These are phyloP conservation scores for Curvularia hawaiiensis DNA, from an alignment of 2,329 filamentous ascomycete species.

Conservation along the genomic window DNA sequence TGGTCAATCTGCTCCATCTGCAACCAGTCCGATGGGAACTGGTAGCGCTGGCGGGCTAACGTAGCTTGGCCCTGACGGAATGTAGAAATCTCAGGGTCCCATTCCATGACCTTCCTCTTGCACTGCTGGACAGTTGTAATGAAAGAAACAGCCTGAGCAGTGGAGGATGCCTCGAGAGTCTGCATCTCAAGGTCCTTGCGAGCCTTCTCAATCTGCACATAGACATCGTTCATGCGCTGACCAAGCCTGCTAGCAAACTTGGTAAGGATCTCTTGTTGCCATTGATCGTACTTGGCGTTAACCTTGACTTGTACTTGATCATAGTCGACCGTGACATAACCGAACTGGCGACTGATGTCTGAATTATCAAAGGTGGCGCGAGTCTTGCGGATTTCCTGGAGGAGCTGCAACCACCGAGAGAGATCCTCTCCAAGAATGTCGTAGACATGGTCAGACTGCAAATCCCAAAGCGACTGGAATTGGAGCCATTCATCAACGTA, in stretches of 20 bases:
- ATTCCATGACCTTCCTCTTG: slow-evolving; percentile 89
- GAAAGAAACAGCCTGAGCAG: slow-evolving; percentile 95
- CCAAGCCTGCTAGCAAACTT: slow-evolving; percentile 92
- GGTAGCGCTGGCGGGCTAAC: slow-evolving; percentile 87
- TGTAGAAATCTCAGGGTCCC: slow-evolving; percentile 94
- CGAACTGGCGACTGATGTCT: slow-evolving; percentile 89
- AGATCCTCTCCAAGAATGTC: slow-evolving; percentile 90
- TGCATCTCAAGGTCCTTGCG: slow-evolving; percentile 89
- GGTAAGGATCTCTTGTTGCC: slow-evolving; percentile 95
- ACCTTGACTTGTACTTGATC: slow-evolving; percentile 99
- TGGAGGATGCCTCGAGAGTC: slow-evolving; percentile 91
- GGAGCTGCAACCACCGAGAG: slow-evolving; percentile 87
- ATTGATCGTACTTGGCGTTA: slow-evolving; percentile 98
- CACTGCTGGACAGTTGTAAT: slow-evolving; percentile 98
- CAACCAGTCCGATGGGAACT: slow-evolving; percentile 92
- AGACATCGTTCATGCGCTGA: slow-evolving; percentile 88
- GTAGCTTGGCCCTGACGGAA: slow-evolving; percentile 97
- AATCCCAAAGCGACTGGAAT: slow-evolving; percentile 97
- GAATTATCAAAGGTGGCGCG: slow-evolving; percentile 97
- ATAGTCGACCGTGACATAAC: slow-evolving; percentile 94
- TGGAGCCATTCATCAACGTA: slow-evolving; percentile 99
- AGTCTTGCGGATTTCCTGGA: slow-evolving; percentile 97
- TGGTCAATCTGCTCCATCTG: slow-evolving; percentile 95
- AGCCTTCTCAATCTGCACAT: slow-evolving; percentile 88
- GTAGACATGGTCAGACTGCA: slow-evolving; percentile 95